Evolutionary conservation across 805 yeast genomes (phyloP).

Genomic region (Wickerhamiella hasegawae): DNA sequence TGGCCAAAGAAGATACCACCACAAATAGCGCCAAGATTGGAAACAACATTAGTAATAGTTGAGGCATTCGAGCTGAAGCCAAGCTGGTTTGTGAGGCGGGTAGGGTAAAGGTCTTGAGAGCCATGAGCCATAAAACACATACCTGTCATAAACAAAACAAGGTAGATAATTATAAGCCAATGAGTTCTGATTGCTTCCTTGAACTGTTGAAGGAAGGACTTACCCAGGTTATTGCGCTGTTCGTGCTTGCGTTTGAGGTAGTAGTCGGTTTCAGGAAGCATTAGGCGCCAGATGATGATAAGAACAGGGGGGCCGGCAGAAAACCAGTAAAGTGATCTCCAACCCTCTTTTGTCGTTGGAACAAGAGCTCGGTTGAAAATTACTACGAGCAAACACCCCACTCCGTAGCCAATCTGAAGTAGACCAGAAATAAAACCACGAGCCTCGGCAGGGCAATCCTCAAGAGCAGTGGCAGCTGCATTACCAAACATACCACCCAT

Average conservation of each 20-base stretch:
- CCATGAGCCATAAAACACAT: constrained; percentile 63
- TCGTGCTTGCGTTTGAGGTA: constrained; percentile 24
- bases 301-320: constrained; percentile 48
- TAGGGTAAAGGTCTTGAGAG: constrained; percentile 59
- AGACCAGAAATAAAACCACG: constrained; percentile 51
- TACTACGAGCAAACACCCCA: constrained; percentile 51
- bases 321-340: constrained; percentile 67
- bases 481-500: constrained; percentile 63
- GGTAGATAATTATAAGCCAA: constrained; percentile 45
- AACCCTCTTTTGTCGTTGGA: constrained; percentile 33
- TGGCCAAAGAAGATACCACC: constrained; percentile 53
- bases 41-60: constrained; percentile 46
- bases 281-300: constrained; percentile 39
- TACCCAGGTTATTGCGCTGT: constrained; percentile 9
- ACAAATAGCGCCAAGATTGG: constrained; percentile 50
- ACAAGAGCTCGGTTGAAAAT: constrained; percentile 47
- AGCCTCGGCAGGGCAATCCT: constrained; percentile 43
- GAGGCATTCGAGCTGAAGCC: constrained; percentile 29
- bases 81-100: constrained; percentile 40
- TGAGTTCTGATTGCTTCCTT: constrained; percentile 29
- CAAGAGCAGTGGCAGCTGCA: constrained; percentile 50
- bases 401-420: constrained; percentile 68
- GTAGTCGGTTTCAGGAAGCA: constrained; percentile 44
- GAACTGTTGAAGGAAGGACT: constrained; percentile 18
- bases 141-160: constrained; percentile 48